A percentile compares a stretch with the other conserved stretches of the same genome.
Conservation (phyloP, 2,329 filamentous ascomycete species). For the Hypoxylon sp. region DNA sequence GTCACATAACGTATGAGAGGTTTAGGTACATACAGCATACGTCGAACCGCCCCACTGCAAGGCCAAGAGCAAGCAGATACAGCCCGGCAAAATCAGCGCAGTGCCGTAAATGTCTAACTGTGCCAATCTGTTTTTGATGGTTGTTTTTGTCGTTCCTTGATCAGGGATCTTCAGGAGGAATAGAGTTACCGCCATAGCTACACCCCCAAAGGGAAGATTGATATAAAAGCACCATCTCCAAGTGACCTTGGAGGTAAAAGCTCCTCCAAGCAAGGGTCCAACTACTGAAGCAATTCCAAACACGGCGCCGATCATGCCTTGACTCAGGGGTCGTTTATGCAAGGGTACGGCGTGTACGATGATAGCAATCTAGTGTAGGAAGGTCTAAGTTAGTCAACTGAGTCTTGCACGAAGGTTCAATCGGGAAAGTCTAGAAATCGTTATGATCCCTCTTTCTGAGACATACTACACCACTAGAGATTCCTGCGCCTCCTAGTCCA, state of each 20-base stretch:
- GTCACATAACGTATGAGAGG: no score
- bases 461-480: constrained; percentile 21
- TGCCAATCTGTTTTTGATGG: constrained; percentile 14
- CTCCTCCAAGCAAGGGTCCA: constrained; percentile 52
- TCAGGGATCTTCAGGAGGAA: constrained; percentile 23
- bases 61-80: constrained; percentile 60
- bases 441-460: constrained; percentile 49
- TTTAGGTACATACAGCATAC: constrained; percentile 28
- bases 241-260: constrained; percentile 30
- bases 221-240: constrained; percentile 48
- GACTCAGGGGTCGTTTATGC: constrained; percentile 54
- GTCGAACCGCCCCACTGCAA: constrained; percentile 60
- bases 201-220: constrained; percentile 45
- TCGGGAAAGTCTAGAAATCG: constrained; percentile 15
- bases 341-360: constrained; percentile 57
- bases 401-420: neutral
- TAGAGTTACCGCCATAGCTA: constrained; percentile 11
- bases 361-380: constrained; percentile 49
- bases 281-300: constrained; percentile 56
- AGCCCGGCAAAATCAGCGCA: constrained; percentile 38
- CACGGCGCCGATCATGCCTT: constrained; percentile 56
- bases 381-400: constrained; percentile 20
- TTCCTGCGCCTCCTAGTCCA: constrained; percentile 38
- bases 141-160: neutral
- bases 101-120: constrained; percentile 38